Conservation (phyloP, 768 basidiomycete species). For the Clitopilus passeckerianus region DNA sequence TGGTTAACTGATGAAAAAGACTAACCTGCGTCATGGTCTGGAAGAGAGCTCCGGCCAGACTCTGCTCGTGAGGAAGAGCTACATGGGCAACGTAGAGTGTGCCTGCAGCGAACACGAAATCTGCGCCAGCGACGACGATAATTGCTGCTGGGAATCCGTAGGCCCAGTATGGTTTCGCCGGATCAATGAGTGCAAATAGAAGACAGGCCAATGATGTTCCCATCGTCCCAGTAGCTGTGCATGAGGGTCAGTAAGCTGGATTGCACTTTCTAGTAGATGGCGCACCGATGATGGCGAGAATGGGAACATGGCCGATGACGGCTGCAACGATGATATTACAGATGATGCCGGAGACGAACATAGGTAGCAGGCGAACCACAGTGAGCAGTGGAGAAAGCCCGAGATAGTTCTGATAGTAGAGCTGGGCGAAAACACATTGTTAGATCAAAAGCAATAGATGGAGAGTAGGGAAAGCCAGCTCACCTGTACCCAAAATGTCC, state of each 20-base stretch:
- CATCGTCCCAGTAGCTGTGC: constrained; percentile 39
- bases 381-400: constrained; percentile 49
- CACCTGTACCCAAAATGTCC: constrained; percentile 33
- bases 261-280: not conserved
- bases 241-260: constrained; percentile 2
- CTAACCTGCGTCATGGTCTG: constrained; percentile 72
- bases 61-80: constrained; percentile 64
- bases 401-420: constrained; percentile 70
- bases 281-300: constrained; percentile 56
- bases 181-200: constrained; percentile 64
- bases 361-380: constrained; percentile 66
- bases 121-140: constrained; percentile 67
- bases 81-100: constrained; percentile 73
- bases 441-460: constrained; percentile 22
- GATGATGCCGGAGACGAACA: constrained; percentile 58
- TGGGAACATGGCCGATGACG: constrained; percentile 47
- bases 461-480: not conserved
- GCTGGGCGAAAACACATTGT: constrained; percentile 31
- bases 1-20: not conserved
- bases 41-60: constrained; percentile 70
- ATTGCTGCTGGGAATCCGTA: constrained; percentile 68
- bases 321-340: constrained; percentile 66
- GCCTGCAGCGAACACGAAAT: constrained; percentile 71
- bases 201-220: constrained; percentile 55
- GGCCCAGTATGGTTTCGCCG: constrained; percentile 63